Evolutionary conservation across 1,139 yeast species (phyloP), one percentile per base, ranked within the genome.

Genomic region (Geotrichum armillariae): DNA sequence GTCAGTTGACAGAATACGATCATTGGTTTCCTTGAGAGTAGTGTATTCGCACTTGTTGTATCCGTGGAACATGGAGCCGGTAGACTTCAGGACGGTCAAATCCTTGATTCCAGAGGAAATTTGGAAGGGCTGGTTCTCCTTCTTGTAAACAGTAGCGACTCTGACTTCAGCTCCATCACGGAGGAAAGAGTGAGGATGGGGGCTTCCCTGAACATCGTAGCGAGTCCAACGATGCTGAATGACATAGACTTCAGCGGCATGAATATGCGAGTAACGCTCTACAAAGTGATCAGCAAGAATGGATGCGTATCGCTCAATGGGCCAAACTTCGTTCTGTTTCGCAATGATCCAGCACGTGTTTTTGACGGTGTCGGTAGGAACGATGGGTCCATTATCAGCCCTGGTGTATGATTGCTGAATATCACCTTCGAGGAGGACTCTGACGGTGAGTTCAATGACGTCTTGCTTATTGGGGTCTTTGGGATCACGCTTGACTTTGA

Each of bases 11-110:
- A 90, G 75, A 59, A 90, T 83, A 64, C 97, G 78, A 71, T 90
- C 97, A 33, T 69, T 74, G 43, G 95, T 83, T 59, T 94, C 95
- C 64, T 80, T 69, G 65, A 90, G 79, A 43, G 90, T 89, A 59
- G 97, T 90, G 78, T 80, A 88, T 65, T 90, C 96, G 71, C 95
- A 89, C 46, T 75, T 76, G 73, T 88, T 77, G 76, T 76, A 90
- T 46, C 94, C 95, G 70, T 86, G 83, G 73, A 90, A 90, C 86
- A 86, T 87, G 29, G 96, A 88, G 21, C 95, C 94, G n/a, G 97
- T 90, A 38, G 94, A 84, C 71, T 90, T 90, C 66, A 90, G 81
- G 27, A 90, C 95, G 8, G 94, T 88, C 65, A 90, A 77, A 61
- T 85, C 95, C 68, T 85, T 82, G 63, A 90, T 77, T 29, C 91